Evolutionary conservation across 345 rosid genomes (phyloP).

Genomic region (Populus tremula): DNA sequence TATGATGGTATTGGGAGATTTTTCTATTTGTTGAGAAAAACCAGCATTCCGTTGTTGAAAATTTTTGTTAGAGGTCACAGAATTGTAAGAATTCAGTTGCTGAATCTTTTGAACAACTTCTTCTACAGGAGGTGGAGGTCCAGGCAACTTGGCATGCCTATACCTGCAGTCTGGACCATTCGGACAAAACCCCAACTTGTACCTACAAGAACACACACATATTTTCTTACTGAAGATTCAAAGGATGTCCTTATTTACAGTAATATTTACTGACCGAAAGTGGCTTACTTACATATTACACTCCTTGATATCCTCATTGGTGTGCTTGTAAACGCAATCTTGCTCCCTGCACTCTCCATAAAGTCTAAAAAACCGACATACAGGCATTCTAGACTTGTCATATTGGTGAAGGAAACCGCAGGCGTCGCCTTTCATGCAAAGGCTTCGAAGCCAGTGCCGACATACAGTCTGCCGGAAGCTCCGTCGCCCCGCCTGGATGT

Average conservation of each 20-base stretch:
- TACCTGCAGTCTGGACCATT: conserved; percentile 96
- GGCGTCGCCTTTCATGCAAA: conserved; percentile 99
- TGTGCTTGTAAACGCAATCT: conserved; percentile 95
- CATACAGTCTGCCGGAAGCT: conserved; percentile 99
- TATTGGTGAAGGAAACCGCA: conserved; percentile 98
- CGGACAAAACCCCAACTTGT: conserved; percentile 97
- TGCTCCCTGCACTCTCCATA: conserved; percentile 98
- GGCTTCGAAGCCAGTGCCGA: conserved; percentile 97
- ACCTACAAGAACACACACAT: conserved; percentile 46
- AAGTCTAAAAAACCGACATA: conserved; percentile 79
- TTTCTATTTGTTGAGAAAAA: conserved; percentile 59
- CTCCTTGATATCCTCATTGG: conserved; percentile 96
- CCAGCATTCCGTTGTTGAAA: conserved; percentile 63
- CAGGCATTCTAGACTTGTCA: conserved; percentile 97
- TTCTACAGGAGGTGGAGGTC: conserved; percentile 93
- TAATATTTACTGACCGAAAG: neutral
- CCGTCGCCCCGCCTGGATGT: conserved; percentile 49
- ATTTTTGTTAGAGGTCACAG: conserved; percentile 58
- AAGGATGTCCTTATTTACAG: neutral
- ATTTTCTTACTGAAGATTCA: neutral
- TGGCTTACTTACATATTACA: conserved; percentile 74
- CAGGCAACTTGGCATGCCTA: conserved; percentile 88
- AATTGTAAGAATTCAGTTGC: conserved; percentile 63
- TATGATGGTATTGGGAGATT: conserved; percentile 36
- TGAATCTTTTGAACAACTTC: conserved; percentile 97